Base-by-base conservation (phyloP, 805 yeast genomes). In the Kodamaea lidongshanica region DNA sequence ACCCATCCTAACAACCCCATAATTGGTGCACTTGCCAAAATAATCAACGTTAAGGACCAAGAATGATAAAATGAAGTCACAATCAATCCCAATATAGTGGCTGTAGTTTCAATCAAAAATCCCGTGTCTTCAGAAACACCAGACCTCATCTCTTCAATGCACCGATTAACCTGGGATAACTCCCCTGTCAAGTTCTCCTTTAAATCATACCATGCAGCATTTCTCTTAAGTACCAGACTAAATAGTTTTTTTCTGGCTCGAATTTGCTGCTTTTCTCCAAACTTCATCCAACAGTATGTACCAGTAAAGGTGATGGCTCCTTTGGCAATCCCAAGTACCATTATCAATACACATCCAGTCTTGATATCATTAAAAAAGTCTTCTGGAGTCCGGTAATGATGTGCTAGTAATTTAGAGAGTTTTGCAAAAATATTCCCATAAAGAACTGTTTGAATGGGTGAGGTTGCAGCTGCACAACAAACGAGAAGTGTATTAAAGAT, bases 11-110 rank as follows among this genome's bases (percentile, higher is more conserved):
- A 39, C 0, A 65, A 6, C 0, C 65, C 64, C 34, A 89, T 71
- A 0, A 87, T 19, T 0, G 98, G 98, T 4, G 85, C 42, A 3
- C 81, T 67, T 1, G 85, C 78, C 35, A 89, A 46, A n/a, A 81
- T 73, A 2, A 92, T 71, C 15, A 92, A 55, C 0, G 96, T 83
- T 7, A 92, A 64, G 3, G 83, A 68, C 96, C 96, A 89, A 3
- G 94, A 83, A 37, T 76, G 78, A 37, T 70, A 69, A 49, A 92
- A 70, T 1, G 95, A 77, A 0, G 82, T 73, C 1, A 73, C 66
- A 2, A 79, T 48, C 7, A 80, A 54, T 0, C 80, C 73, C 4
- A 72, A 31, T 0, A 75, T 57, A 0, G 86, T 67, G 0, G 75
- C 70, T 1, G 65, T 23, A 6, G 75, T 67, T 40, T 77, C 77